Conservation (phyloP, 169 alveolate genomes). For the Theileria equi region DNA sequence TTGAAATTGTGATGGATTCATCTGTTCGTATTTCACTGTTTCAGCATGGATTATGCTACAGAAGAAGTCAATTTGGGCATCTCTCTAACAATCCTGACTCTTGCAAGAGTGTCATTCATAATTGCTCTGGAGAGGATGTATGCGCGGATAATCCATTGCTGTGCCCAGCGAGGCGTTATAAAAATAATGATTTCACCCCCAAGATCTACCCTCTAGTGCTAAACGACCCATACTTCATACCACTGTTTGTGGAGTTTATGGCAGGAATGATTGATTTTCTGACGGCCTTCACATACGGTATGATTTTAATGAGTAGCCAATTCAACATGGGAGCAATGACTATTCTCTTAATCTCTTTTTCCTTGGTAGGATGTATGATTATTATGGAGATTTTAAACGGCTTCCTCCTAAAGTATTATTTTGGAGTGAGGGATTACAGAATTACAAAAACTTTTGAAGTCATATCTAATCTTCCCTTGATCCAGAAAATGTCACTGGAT, state of each 20-base stretch:
- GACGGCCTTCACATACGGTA: constrained; percentile 13
- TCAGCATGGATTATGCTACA: constrained; percentile 54
- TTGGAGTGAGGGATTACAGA: constrained; percentile 42
- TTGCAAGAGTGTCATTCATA: not conserved
- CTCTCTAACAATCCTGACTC: not conserved
- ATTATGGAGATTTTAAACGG: constrained; percentile 41
- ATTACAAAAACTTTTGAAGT: constrained; percentile 27
- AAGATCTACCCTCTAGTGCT: constrained; percentile 31
- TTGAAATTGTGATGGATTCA: constrained; percentile 29
- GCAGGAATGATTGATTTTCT: constrained; percentile 15
- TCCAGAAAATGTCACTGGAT: constrained; percentile 21
- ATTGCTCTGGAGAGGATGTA: not conserved
- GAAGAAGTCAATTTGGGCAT: too few relatives aligned
- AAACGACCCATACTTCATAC: constrained; percentile 19
- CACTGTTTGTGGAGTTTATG: constrained; percentile 28
- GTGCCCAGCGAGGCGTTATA: constrained; percentile 58
- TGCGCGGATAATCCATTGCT: constrained; percentile 33
- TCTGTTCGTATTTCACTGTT: constrained; percentile 47
- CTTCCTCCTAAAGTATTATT: constrained; percentile 11
- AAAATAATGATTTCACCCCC: constrained; percentile 38
- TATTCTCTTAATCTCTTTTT: not conserved
- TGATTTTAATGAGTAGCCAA: constrained; percentile 6
- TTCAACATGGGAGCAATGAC: not conserved
- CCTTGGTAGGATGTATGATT: constrained; percentile 7
- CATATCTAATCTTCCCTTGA: constrained; percentile 12